Base-by-base conservation (phyloP, 176 grass and related monocot genomes). In the Rhynchospora tenuis region DNA sequence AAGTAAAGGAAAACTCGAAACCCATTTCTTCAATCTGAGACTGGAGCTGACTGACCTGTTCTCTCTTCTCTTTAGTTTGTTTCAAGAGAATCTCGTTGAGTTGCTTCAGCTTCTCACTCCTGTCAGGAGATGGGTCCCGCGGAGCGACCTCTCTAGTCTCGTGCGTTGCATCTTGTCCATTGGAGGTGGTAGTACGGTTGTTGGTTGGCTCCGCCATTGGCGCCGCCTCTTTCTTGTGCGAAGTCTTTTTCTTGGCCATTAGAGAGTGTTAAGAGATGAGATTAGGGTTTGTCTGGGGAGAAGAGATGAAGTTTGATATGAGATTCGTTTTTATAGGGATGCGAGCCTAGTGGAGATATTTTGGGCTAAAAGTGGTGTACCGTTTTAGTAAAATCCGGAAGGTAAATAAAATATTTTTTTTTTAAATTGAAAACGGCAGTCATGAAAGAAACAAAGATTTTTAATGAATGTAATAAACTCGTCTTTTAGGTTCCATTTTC, bases 241-340 rank as follows among this genome's bases (percentile, higher is more conserved):
- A 55, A 65, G 42, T 31, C 15, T 82, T 82, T 50, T 82, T 82
- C 80, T 82, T 82, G 1, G 80, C 80, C 80, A 82, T 82, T 64
- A 44, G 61, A 20, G 63, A 54, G 44, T 46, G 43, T 10, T 11
- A 68, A 82, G 63, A 63, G 78, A 81, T 44, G 59, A 45, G 61
- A 67, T 82, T 82, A 82, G 80, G 80, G 80, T 82, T 82, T 82
- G 80, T 54, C 61, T 82, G 61, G 80, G 80, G 80, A 64, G 44
- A 82, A 82, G 80, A 82, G 59, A 67, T 15, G 43, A 19, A 27
- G 20, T 63, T 63, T 63, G 80, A 1, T 15, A 31, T 45, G 42
- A 58, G 23, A 67, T 67, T 68, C 17, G 61, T 6, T 52, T 82
- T 68, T 82, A 82, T 82, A 82, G 60, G 45, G 61, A 67, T 82